Conservation (phyloP, 768 basidiomycete genomes). For the Lactifluus volemus region DNA sequence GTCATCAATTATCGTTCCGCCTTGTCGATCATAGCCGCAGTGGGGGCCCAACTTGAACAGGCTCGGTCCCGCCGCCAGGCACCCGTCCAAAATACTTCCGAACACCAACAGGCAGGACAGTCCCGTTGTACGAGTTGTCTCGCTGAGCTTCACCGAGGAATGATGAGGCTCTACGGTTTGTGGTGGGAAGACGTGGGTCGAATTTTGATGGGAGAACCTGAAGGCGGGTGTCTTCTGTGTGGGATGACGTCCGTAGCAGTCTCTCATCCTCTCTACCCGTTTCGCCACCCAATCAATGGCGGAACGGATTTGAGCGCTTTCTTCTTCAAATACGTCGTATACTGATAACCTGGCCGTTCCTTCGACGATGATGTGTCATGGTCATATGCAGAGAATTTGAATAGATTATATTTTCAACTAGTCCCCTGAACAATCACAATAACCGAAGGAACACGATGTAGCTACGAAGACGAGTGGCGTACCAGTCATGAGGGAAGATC, state of each 20-base stretch:
- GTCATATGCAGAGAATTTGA: not conserved
- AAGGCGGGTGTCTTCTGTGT: not conserved
- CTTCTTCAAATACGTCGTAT: not conserved
- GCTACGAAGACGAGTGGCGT: not conserved
- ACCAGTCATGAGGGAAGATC: slow-evolving; percentile 23
- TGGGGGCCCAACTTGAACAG: slow-evolving; percentile 1
- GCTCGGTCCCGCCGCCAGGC: not conserved
- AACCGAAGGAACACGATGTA: not conserved
- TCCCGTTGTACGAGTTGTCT: slow-evolving; percentile 9
- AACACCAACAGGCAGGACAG: not conserved
- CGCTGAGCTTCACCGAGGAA: slow-evolving; percentile 10
- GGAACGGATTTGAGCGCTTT: not conserved
- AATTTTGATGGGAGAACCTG: slow-evolving; percentile 10
- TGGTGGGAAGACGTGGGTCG: slow-evolving; percentile 17
- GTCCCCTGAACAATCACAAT: not conserved
- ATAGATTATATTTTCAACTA: slow-evolving; percentile 3
- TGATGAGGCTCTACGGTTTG: slow-evolving; percentile 9
- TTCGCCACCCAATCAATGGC: not conserved
- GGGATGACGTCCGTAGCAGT: not conserved
- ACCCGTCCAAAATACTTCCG: not conserved
- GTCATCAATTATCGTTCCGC: slow-evolving; percentile 2
- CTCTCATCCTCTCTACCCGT: not conserved
- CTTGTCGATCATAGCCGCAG: slow-evolving; percentile 11
- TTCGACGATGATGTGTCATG: not conserved
- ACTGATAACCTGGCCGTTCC: not conserved